Base-by-base conservation (phyloP, 202 grass and related monocot species). In the Saccharum hybrid region DNA sequence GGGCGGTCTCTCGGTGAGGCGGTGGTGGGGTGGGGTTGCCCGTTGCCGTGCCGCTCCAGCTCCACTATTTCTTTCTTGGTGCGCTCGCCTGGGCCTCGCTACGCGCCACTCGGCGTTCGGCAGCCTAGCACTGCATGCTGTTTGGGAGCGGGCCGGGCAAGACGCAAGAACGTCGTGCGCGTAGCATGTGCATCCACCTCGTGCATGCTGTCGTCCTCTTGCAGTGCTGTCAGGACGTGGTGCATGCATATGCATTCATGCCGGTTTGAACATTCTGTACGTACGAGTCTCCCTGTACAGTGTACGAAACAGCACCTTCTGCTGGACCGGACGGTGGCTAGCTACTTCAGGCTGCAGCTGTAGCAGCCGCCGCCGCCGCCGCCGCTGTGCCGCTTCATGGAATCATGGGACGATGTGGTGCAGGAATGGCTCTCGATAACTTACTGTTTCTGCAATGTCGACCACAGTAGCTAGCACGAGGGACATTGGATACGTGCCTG, bases 61-160 rank as follows among this genome's bases (percentile, higher is more conserved):
- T 26, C 26, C 26, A 26, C 11, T 9, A 60, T 12, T 28, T 34
- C 33, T 34, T 31, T 26, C 61, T 63, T 31, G 61, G 61, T 64
- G 61, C 61, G 26, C 61, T 64, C 61, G 60, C 60, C 60, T 63
- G 59, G 23, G 59, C 59, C 22, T 62, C 59, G 61, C 61, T 63
- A 63, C 26, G 61, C 26, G 61, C 61, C 61, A 64, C 61, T 2
- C 26, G 12, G 46, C 48, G 48, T 51, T 51, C 48, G 48, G 48
- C 48, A 51, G 48, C 48, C 48, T 51, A 51, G 48, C 48, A 48
- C 45, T 12, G 45, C 45, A 14, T 19, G 51, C 16, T 51, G 49
- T 52, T 18, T 56, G 6, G 19, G 2, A 7, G 5, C 0, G 51
- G 51, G 14, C 5, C 15, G 48, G 48, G 16, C 51, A 3, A n/a